Conservation (phyloP, 2,329 filamentous ascomycete genomes). For the Talaromyces verruculosus region DNA sequence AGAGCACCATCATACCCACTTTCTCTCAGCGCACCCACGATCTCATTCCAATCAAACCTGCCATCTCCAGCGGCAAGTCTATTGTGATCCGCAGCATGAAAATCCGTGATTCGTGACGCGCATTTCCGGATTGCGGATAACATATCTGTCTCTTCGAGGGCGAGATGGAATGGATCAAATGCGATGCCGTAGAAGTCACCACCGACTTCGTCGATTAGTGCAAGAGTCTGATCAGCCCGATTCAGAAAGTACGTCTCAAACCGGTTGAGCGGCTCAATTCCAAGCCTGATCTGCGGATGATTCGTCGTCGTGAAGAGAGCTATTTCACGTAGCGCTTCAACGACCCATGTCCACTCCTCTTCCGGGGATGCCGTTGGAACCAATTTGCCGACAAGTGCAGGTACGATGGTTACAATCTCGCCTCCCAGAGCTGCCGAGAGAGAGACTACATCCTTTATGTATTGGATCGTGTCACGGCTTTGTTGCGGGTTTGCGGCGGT, state of each 20-base stretch:
- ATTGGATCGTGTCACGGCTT: constrained; percentile 13
- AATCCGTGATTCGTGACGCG: constrained; percentile 9
- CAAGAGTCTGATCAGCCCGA: constrained; percentile 12
- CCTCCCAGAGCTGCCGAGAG: constrained; percentile 14
- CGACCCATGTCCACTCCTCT: constrained; percentile 16
- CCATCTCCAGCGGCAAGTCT: constrained; percentile 17
- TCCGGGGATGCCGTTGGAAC: not conserved
- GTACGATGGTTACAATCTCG: constrained; percentile 15
- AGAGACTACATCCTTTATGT: constrained; percentile 16
- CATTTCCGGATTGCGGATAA: constrained; percentile 11
- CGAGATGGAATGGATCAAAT: constrained; percentile 18
- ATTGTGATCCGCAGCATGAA: constrained; percentile 19
- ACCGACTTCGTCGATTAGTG: constrained; percentile 9
- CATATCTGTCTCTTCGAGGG: constrained; percentile 16
- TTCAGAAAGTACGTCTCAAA: constrained; percentile 20
- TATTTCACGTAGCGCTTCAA: constrained; percentile 15
- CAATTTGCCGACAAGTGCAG: constrained; percentile 13
- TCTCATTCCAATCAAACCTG: constrained; percentile 13
- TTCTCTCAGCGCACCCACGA: not conserved
- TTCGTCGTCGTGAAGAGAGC: constrained; percentile 8
- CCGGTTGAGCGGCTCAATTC: constrained; percentile 16
- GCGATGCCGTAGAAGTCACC: constrained; percentile 11
- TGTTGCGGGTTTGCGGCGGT: constrained; percentile 4
- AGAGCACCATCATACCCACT: constrained; percentile 14
- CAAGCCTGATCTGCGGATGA: constrained; percentile 8